Evolutionary conservation across 129 eudicot genomes (phyloP).

Genomic region (Smallanthus sonchifolius): DNA sequence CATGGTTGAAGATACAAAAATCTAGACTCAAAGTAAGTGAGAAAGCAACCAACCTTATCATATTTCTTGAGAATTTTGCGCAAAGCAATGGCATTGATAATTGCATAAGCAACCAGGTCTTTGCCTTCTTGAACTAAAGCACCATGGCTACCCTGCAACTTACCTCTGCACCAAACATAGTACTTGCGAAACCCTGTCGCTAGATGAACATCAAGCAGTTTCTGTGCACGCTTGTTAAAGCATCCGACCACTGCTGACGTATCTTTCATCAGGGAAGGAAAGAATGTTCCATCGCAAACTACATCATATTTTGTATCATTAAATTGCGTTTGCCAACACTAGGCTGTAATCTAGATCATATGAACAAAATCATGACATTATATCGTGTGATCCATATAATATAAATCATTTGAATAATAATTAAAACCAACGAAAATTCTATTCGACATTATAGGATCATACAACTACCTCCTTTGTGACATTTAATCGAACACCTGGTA

Average conservation of each 20-base stretch:
- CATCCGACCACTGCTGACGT: slow-evolving; percentile 80
- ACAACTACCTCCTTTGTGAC: not conserved
- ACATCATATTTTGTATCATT: not conserved
- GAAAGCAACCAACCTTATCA: slow-evolving; percentile 74
- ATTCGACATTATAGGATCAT: too few species aligned
- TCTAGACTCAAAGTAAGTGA: not conserved
- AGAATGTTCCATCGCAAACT: slow-evolving; percentile 95
- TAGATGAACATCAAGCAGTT: slow-evolving; percentile 79
- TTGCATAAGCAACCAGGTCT: slow-evolving; percentile 80
- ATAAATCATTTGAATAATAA: too few species aligned
- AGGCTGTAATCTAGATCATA: not conserved
- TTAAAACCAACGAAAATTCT: too few species aligned
- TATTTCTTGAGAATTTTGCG: slow-evolving; percentile 94
- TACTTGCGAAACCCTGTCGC: slow-evolving; percentile 77
- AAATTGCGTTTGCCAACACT: too few species aligned
- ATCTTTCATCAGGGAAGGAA: slow-evolving; percentile 82
- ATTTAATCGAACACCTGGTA: slow-evolving; percentile 10
- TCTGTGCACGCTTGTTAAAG: slow-evolving; percentile 78
- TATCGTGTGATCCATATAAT: too few species aligned
- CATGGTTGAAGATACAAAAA: not conserved
- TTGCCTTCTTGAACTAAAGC: slow-evolving; percentile 69
- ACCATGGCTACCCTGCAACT: slow-evolving; percentile 51
- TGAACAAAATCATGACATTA: not conserved
- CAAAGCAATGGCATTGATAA: slow-evolving; percentile 82
- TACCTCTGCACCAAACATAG: slow-evolving; percentile 62